A percentile compares a stretch with the other conserved stretches of the same genome.
phyloP scores from a whole-genome alignment of 2,329 filamentous ascomycete genomes.

The Hypoxylon sp. region DNA sequence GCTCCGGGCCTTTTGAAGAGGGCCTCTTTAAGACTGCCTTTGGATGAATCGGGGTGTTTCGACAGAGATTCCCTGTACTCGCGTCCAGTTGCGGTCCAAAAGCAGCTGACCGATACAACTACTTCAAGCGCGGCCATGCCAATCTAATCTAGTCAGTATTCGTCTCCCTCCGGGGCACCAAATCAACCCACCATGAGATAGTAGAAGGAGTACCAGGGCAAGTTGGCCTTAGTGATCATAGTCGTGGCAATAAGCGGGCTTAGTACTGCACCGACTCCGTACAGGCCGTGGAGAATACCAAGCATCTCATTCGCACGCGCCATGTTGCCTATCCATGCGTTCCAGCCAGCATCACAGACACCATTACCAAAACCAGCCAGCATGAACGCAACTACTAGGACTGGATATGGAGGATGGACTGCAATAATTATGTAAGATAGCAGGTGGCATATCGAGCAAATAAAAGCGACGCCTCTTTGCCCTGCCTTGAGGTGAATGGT shows the following conservation, averaged over 20 bases:
- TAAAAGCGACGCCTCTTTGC: slow-evolving; percentile 77
- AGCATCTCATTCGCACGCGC: slow-evolving; percentile 77
- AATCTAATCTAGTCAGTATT: slow-evolving; percentile 57
- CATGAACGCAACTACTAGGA: slow-evolving; percentile 75
- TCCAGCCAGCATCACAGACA: slow-evolving; percentile 70
- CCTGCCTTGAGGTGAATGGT: slow-evolving; percentile 61
- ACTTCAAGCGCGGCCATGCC: slow-evolving; percentile 70
- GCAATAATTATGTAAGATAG: slow-evolving; percentile 74
- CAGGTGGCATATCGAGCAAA: slow-evolving; percentile 73
- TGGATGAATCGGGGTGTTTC: slow-evolving; percentile 49
- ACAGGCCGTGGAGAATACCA: slow-evolving; percentile 77
- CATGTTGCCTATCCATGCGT: slow-evolving; percentile 74
- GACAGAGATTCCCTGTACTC: slow-evolving; percentile 64
- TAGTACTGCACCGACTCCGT: slow-evolving; percentile 77
- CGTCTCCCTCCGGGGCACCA: not conserved
- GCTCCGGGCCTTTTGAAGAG: slow-evolving; percentile 61
- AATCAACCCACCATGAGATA: slow-evolving; percentile 75
- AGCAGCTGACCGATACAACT: slow-evolving; percentile 62
- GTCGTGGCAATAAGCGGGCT: slow-evolving; percentile 79
- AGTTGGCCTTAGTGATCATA: slow-evolving; percentile 73
- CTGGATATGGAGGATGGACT: slow-evolving; percentile 77
- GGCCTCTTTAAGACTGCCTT: slow-evolving; percentile 54
- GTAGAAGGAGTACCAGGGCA: slow-evolving; percentile 81
- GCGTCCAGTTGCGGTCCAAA: slow-evolving; percentile 71
- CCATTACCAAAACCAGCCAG: slow-evolving; percentile 80